Base-by-base conservation (phyloP, 257 asterid genomes). In the Salvia rosmarinus region DNA sequence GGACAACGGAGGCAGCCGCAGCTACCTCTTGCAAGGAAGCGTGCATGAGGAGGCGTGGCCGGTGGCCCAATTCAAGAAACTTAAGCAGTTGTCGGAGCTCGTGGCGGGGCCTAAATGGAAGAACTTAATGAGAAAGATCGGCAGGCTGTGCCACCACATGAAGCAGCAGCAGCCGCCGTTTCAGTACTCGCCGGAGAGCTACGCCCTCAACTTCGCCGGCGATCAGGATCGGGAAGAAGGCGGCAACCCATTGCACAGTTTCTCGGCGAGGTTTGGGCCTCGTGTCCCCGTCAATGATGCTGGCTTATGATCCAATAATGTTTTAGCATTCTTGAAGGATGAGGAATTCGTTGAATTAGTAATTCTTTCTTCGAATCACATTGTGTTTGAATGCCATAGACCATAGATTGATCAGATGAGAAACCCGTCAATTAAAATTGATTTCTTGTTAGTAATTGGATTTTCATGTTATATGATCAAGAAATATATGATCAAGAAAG, bases 131-230 rank as follows among this genome's bases (percentile, higher is more conserved):
- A 74, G 84, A 17, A 85, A 71, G 16, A 67, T 85, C 1, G 88
- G 86, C 20, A 81, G 64, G 44, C 13, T 82, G 10, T 79, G 74
- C 62, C 67, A 72, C 55, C 76, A 69, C n/a, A 73, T 39, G 60
- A 57, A 74, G 62, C 58, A 60, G 62, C 58, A 60, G 70, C 10
- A 25, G 70, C 34, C 73, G 55, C 79, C 77, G 71, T 69, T 74
- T 54, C 89, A 81, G 76, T 91, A 91, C 37, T 86, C 85, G 50
- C 95, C 96, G 34, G 75, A 82, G 51, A 85, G 93, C 64, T 91
- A 91, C 34, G 93, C 93, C 4, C 80, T 89, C 10, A 91, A 91
- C 50, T 91, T 91, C 43, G 88, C 79, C 35, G 83, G 84, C 7
- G 83, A 21, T 11, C 64, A 4, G 11, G 84, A 57, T 1, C 46